Base-by-base conservation (phyloP, 192 early-diverging fungal genomes). In the Physocladia obscura region DNA sequence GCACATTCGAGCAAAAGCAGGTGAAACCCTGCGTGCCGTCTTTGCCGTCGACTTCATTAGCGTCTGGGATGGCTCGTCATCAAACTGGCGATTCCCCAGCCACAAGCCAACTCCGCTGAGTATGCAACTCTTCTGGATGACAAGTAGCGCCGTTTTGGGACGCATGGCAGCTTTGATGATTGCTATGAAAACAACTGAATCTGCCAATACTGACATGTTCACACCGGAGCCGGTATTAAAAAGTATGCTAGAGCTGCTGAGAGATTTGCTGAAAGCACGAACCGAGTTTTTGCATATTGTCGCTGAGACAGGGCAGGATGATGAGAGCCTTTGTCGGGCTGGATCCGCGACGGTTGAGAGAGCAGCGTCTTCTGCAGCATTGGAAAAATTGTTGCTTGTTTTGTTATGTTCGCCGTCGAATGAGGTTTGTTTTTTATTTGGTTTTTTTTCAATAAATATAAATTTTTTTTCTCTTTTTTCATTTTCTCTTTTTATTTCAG, bases 361-460 rank as follows among this genome's bases (percentile, higher is more conserved):
- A 24, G 78, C 89, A 32, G 82, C 83, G 24, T 88, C 90, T 17
- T 83, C 84, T 50, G 85, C 91, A n/a, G 84, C 85, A 2, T 63
- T 94, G 34, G 93, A 95, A 70, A 87, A 90, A 30, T 82, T 88
- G 11, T 77, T 94, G 8, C 70, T 93, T 30, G 86, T 95, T 21
- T 51, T 88, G n/a, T 72, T 94, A 8, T 93, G 91, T 62, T 88
- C 87, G 2, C 74, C 89, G 1, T 90, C 93, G 56, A 78, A 81
- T 13, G 90, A 89, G 37, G 83, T 93, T 30, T 24, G 34, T 29
- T 34, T 44, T 1, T 17, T 74, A 74, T 30, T 92, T 91, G 65
- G n/a, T n/a, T n/a, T n/a, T n/a, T n/a, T n/a, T n/a, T n/a, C n/a
- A n/a, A n/a, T n/a, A n/a, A n/a, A n/a, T n/a, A n/a, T n/a, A n/a